These are phyloP conservation scores for Acmispon strigosus DNA, from an alignment of 306 rosid species.

Conservation along the genomic window DNA sequence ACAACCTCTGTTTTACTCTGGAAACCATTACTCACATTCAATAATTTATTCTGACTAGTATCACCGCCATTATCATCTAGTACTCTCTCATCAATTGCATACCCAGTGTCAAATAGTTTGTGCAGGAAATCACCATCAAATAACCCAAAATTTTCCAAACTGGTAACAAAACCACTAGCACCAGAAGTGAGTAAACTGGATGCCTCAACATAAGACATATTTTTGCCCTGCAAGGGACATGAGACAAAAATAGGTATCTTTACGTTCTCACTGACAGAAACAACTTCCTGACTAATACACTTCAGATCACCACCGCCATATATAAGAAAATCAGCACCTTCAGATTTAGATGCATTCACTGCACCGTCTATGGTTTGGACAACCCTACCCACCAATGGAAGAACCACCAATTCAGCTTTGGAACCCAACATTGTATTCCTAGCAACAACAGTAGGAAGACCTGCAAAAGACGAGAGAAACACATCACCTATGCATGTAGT, in stretches of 20 bases:
- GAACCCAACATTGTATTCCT: slow-evolving; percentile 81
- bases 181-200: slow-evolving; percentile 54
- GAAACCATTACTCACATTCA: slow-evolving; percentile 31
- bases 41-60: slow-evolving; percentile 8
- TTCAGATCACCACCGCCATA: slow-evolving; percentile 39
- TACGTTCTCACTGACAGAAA: slow-evolving; percentile 46
- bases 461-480: slow-evolving; percentile 32
- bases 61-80: slow-evolving; percentile 12
- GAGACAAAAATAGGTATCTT: slow-evolving; percentile 74
- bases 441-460: slow-evolving; percentile 91
- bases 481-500: not conserved
- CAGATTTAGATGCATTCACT: slow-evolving; percentile 64
- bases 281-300: slow-evolving; percentile 20
- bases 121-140: slow-evolving; percentile 41
- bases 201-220: slow-evolving; percentile 33
- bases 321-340: slow-evolving; percentile 94
- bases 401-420: slow-evolving; percentile 57
- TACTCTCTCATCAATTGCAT: slow-evolving; percentile 24
- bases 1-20: slow-evolving; percentile 25
- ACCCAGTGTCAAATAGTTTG: slow-evolving; percentile 32
- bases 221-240: slow-evolving; percentile 26
- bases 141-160: slow-evolving; percentile 48
- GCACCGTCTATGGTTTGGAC: slow-evolving; percentile 63
- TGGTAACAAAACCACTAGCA: slow-evolving; percentile 71
- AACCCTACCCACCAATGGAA: slow-evolving; percentile 85